Conservation (phyloP, 2,329 filamentous ascomycete genomes). For the Stagonosporopsis tanaceti region DNA sequence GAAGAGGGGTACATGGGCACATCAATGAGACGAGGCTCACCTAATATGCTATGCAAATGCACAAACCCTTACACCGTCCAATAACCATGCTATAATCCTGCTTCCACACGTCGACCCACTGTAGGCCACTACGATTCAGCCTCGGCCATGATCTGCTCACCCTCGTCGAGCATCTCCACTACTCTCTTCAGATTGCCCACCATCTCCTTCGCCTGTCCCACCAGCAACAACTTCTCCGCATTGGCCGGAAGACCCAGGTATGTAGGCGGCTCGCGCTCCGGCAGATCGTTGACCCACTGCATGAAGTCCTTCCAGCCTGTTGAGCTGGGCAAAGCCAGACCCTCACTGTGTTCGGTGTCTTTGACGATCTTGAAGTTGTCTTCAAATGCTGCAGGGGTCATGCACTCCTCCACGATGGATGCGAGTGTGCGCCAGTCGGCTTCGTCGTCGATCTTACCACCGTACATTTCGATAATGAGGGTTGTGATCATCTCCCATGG, state of each 20-base stretch:
- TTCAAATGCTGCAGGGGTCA: constrained; percentile 91
- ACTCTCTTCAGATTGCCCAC: constrained; percentile 85
- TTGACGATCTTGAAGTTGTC: constrained; percentile 89
- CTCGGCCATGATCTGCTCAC: constrained; percentile 86
- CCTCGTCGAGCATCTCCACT: constrained; percentile 88
- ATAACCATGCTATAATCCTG: not conserved
- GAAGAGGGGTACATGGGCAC: constrained; percentile 19
- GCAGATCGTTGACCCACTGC: constrained; percentile 88
- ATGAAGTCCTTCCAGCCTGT: constrained; percentile 87
- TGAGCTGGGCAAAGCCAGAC: constrained; percentile 77
- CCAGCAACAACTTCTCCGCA: constrained; percentile 92
- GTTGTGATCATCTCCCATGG: constrained; percentile 96
- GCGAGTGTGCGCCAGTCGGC: constrained; percentile 79
- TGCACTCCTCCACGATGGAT: constrained; percentile 75
- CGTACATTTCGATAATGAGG: constrained; percentile 92
- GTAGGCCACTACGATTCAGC: constrained; percentile 27
- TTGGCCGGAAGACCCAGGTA: constrained; percentile 94
- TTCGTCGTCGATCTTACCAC: constrained; percentile 95
- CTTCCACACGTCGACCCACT: not conserved
- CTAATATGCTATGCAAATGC: constrained; percentile 3
- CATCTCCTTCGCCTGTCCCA: constrained; percentile 85
- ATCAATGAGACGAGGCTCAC: constrained; percentile 9
- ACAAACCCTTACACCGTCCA: not conserved
- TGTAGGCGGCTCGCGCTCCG: constrained; percentile 94
- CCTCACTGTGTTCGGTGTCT: constrained; percentile 59